phyloP scores from a whole-genome alignment of 2,329 filamentous ascomycete genomes.

The Tricladium varicosporioides region DNA sequence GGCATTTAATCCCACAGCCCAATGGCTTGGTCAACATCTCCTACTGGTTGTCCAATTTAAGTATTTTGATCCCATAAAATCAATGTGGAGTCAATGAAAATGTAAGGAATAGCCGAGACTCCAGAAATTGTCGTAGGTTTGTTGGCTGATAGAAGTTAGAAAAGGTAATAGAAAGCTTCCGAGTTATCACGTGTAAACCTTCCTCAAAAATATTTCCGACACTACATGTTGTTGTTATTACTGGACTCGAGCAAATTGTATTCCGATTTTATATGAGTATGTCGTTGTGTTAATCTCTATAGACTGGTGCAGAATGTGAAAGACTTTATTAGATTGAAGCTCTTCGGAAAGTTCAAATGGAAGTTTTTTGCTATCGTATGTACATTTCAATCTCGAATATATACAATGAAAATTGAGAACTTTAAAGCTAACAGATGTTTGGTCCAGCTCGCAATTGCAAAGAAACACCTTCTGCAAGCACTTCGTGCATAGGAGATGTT shows the following conservation, averaged over 20 bases:
- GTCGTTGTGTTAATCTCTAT: no score
- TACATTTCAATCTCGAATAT: neutral
- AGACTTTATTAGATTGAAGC: no score
- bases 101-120: neutral
- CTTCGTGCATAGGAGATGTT: slow-evolving; percentile 61
- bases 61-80: slow-evolving; percentile 16
- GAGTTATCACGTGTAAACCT: no score
- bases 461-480: slow-evolving; percentile 50
- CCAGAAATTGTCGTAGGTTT: neutral
- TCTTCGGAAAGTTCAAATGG: neutral
- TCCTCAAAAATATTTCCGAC: no score
- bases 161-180: neutral
- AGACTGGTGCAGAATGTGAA: no score
- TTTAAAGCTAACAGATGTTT: slow-evolving; percentile 37
- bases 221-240: no score
- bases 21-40: no score
- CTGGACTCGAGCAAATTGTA: no score
- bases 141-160: neutral
- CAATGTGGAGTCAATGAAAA: neutral
- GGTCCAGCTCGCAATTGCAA: slow-evolving; percentile 39
- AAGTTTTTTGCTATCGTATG: neutral
- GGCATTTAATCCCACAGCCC: no score
- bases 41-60: slow-evolving; percentile 18
- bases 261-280: no score
- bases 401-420: neutral